Conservation (phyloP, 2,329 filamentous ascomycete species). For the Xylaria multiplex region DNA sequence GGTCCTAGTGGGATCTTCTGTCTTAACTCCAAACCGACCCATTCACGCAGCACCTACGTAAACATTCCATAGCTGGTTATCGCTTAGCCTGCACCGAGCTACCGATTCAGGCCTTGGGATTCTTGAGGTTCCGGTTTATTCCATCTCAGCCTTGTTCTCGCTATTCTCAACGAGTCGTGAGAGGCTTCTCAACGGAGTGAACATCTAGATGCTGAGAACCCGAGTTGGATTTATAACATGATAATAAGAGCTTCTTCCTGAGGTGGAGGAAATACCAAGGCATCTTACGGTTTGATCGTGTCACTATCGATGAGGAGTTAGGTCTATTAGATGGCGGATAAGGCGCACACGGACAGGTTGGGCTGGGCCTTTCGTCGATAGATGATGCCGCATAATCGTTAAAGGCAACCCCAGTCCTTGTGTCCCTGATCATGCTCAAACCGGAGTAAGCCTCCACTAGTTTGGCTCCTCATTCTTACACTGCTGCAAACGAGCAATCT, state of each 20-base stretch:
- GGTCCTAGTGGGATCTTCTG: neutral
- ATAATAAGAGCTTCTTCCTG: neutral
- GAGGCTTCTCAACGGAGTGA: neutral
- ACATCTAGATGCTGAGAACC: neutral
- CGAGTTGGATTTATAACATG: neutral
- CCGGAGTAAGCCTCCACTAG: constrained; percentile 32
- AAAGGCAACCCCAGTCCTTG: constrained; percentile 1
- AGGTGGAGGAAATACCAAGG: neutral
- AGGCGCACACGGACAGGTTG: constrained; percentile 3
- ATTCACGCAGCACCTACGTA: constrained; percentile 1
- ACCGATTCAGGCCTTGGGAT: neutral
- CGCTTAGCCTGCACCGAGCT: neutral
- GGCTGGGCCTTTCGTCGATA: neutral
- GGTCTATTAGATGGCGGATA: neutral
- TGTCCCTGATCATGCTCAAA: constrained; percentile 12
- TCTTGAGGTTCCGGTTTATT: neutral
- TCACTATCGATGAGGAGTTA: constrained; percentile 3
- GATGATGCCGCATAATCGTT: neutral
- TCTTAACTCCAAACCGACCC: constrained; percentile 1
- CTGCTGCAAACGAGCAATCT: constrained; percentile 37
- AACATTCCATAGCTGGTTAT: neutral
- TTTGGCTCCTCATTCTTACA: constrained; percentile 30
- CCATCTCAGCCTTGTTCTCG: neutral
- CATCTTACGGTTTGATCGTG: constrained; percentile 1
- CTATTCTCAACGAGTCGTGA: neutral